Evolutionary conservation across 805 yeast genomes (phyloP), one percentile per base, ranked within the genome.

Genomic region (Pichia insulana): DNA sequence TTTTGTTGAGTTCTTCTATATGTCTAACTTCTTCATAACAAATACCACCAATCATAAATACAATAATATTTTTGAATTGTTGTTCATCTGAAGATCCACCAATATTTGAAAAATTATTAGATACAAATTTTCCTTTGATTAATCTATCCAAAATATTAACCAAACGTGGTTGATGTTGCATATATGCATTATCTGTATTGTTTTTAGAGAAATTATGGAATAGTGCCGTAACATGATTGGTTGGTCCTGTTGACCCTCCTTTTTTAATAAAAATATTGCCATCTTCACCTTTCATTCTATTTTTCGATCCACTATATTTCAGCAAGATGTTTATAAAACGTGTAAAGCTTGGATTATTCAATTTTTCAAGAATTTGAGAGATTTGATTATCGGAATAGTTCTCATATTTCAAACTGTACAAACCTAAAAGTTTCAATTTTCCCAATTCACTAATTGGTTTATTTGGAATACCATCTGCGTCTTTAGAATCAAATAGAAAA

Each of bases 11-110:
- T 47, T 87, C 84, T 42, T 83, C 77, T 4, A 89, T 77, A 19
- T 88, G 63, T 47, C 96, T 73, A 0, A 95, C 85, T 59, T 92
- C 99, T 60, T 90, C 97, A 57, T 77, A 87, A 1, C 97, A 90
- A 2, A 75, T 82, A 13, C 98, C 98, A 6, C 97, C 97, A 40
- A 86, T 76, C 40, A 83, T 63, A 56, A 78, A 84, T 1, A 84
- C 65, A 3, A 84, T 70, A n/a, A 84, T 65, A 51, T 83, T 89
- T 52, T 80, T 84, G 1, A 74, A 69, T 22, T 68, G 65, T 25
- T 65, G 65, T 3, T 31, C 35, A 10, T 13, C 17, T 36, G 2
- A 64, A 63, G 43, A 58, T 59, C 43, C 59, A 63, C 35, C 54
- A 49, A 15, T 26, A 10, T 30, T 39, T 7, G 39, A 30, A 35